Conservation (phyloP, 164 flowering plant genomes). For the Liriodendron chinense region DNA sequence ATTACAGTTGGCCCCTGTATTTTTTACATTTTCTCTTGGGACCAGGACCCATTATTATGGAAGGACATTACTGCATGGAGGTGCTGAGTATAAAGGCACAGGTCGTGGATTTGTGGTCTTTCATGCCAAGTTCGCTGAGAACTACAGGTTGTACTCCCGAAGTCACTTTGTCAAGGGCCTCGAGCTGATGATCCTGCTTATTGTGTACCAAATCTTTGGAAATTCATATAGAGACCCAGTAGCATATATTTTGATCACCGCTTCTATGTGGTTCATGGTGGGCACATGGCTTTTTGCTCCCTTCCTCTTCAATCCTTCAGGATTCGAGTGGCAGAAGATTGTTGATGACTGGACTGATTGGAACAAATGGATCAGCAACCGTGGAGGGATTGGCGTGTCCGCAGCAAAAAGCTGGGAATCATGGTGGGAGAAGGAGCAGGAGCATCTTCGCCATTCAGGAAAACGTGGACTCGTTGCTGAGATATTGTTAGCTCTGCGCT, state of each 20-base stretch:
- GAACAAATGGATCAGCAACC: conserved; percentile 90
- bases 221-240: conserved; percentile 55
- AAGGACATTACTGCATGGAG: conserved; percentile 93
- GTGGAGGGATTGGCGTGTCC: conserved; percentile 93
- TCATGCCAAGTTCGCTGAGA: conserved; percentile 95
- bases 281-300: conserved; percentile 99
- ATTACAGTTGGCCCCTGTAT: conserved; percentile 87
- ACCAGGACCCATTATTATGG: conserved; percentile 96
- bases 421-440: conserved; percentile 99
- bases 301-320: conserved; percentile 94
- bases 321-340: conserved; percentile 99
- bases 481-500: conserved; percentile 69
- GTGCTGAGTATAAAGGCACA: conserved; percentile 88
- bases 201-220: conserved; percentile 84
- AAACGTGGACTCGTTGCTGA: conserved; percentile 72
- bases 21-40: conserved; percentile 97
- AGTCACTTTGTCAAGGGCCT: conserved; percentile 96
- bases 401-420: conserved; percentile 98
- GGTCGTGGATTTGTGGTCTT: conserved; percentile 98
- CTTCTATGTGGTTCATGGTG: conserved; percentile 98
- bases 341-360: conserved; percentile 98
- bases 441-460: conserved; percentile 87
- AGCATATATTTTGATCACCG: conserved; percentile 74
- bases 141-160: conserved; percentile 89
- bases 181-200: conserved; percentile 82